These are phyloP conservation scores for Penicillium sumatraense DNA, from an alignment of 2,329 filamentous ascomycete species.

Conservation along the genomic window DNA sequence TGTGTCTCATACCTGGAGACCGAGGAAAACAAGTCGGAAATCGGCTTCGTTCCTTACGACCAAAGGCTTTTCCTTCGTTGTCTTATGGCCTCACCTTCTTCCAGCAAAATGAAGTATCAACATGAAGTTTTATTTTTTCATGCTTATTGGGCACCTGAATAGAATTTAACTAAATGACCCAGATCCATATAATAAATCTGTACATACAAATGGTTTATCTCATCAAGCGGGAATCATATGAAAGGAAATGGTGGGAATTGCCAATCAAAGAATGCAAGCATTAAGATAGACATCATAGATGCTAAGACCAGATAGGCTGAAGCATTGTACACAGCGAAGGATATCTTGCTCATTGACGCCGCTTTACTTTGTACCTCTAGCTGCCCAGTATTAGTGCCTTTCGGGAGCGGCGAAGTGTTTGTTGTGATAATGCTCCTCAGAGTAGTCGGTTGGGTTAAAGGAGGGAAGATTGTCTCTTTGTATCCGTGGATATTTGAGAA, in stretches of 20 bases:
- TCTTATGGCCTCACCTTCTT: background rate
- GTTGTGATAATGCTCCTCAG: background rate
- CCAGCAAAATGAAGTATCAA: slow-evolving; percentile 1
- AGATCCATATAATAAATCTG: background rate
- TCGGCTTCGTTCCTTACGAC: slow-evolving; percentile 1
- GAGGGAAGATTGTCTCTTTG: background rate
- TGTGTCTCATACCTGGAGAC: background rate
- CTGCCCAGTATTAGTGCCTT: background rate
- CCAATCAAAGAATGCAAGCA: background rate
- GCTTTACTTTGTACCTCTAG: background rate
- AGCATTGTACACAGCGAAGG: background rate
- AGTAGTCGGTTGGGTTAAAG: background rate
- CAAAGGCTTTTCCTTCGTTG: background rate
- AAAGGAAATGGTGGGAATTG: background rate
- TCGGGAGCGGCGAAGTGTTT: background rate
- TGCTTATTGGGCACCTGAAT: background rate
- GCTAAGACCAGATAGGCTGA: background rate
- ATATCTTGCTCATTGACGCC: background rate
- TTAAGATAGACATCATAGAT: background rate
- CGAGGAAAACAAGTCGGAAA: background rate
- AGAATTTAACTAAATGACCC: background rate
- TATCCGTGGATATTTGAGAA: background rate
- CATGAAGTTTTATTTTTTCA: background rate
- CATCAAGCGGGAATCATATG: background rate
- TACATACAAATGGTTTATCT: background rate